These are phyloP conservation scores for Phlegmacium glaucopus DNA, from an alignment of 768 basidiomycete species.

Conservation along the genomic window DNA sequence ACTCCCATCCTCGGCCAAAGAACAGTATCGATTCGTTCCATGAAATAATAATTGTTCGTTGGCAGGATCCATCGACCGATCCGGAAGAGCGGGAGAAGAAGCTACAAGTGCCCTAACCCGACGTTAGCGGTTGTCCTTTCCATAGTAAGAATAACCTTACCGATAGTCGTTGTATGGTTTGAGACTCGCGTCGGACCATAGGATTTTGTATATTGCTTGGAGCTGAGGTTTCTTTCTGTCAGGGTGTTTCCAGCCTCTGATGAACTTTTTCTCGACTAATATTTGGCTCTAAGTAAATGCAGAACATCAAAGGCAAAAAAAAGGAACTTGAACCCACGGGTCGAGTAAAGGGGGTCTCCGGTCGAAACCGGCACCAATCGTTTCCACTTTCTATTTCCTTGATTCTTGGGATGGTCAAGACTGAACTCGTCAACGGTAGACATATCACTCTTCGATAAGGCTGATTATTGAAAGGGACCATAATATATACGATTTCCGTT, in stretches of 20 bases:
- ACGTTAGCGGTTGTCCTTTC: not conserved
- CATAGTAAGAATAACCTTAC: constrained; percentile 23
- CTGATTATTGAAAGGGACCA: constrained; percentile 1
- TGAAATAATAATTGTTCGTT: constrained; percentile 65
- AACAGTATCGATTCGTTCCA: constrained; percentile 59
- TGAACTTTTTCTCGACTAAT: constrained; percentile 49
- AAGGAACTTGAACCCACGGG: constrained; percentile 35
- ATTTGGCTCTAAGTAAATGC: not conserved
- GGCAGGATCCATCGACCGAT: constrained; percentile 25
- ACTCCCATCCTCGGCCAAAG: constrained; percentile 49
- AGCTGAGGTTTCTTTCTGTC: constrained; percentile 48
- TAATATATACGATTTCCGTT: not conserved
- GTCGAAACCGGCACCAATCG: constrained; percentile 39
- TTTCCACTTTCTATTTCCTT: constrained; percentile 35
- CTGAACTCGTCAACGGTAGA: constrained; percentile 36
- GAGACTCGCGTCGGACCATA: constrained; percentile 41
- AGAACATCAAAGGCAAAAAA: not conserved
- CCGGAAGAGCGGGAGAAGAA: constrained; percentile 18
- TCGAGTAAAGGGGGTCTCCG: constrained; percentile 31
- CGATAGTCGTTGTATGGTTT: constrained; percentile 44
- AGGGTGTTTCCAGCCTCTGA: constrained; percentile 54
- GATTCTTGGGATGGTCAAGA: constrained; percentile 40
- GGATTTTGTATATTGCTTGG: constrained; percentile 48
- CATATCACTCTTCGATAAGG: constrained; percentile 16
- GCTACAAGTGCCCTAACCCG: constrained; percentile 26